Percentiles rank a stretch among this genome's conserved stretches.
Conservation (phyloP, 495 filamentous ascomycete species). For the Hypomontagnella monticulosa region DNA sequence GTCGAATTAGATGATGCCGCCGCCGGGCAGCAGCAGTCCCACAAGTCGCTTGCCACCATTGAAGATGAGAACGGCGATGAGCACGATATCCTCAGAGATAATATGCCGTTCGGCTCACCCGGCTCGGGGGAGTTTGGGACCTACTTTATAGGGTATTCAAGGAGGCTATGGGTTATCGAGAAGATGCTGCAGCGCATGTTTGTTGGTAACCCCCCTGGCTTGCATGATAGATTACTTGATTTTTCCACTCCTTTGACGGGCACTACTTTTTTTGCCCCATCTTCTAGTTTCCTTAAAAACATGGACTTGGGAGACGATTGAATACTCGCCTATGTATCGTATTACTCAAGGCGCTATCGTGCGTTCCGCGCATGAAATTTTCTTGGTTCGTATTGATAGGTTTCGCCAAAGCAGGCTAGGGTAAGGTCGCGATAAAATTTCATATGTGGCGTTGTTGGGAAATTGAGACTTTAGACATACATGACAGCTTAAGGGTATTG, state of each 20-base stretch:
- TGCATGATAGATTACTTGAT: slow-evolving; percentile 66
- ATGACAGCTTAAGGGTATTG: too few relatives aligned
- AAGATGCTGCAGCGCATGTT: slow-evolving; percentile 68
- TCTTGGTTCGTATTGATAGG: too few relatives aligned
- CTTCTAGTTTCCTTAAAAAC: slow-evolving; percentile 53
- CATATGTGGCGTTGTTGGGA: too few relatives aligned
- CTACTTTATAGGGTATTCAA: slow-evolving; percentile 68
- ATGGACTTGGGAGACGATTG: slow-evolving; percentile 37
- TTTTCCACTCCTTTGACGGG: slow-evolving; percentile 65
- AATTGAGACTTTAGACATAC: too few relatives aligned
- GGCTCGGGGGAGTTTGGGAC: slow-evolving; percentile 64
- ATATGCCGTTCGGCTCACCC: slow-evolving; percentile 69
- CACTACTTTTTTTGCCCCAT: slow-evolving; percentile 63
- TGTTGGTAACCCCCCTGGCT: slow-evolving; percentile 61
- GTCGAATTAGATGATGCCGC: slow-evolving; percentile 63
- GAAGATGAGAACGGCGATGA: slow-evolving; percentile 62
- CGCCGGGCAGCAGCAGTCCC: slow-evolving; percentile 56
- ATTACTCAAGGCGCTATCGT: too few relatives aligned
- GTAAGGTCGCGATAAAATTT: too few relatives aligned
- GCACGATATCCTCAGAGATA: slow-evolving; percentile 65
- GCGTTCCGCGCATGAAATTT: too few relatives aligned
- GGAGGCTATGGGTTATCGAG: slow-evolving; percentile 66
- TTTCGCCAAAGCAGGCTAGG: too few relatives aligned
- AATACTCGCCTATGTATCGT: neutral
- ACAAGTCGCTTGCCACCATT: slow-evolving; percentile 65